Conservation (phyloP, 345 rosid genomes). For the Eucalyptus sp. region DNA sequence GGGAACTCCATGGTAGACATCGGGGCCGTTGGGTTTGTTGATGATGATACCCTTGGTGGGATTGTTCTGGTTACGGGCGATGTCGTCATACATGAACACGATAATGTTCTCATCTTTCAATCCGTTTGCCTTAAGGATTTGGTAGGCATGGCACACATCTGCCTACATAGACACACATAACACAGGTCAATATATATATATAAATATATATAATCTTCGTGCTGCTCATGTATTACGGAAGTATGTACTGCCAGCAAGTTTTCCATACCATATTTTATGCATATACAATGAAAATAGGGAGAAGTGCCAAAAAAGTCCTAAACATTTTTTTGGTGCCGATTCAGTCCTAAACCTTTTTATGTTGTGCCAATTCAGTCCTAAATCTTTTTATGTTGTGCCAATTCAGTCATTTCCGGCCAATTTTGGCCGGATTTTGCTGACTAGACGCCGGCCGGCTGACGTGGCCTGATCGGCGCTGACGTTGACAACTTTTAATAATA, state of each 20-base stretch:
- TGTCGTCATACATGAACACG: constrained; percentile 75
- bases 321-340: too few relatives aligned
- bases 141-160: constrained; percentile 72
- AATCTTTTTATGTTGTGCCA: too few relatives aligned
- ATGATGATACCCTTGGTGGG: constrained; percentile 61
- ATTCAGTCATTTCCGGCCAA: too few relatives aligned
- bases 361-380: too few relatives aligned
- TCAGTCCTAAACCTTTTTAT: too few relatives aligned
- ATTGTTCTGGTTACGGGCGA: constrained; percentile 21
- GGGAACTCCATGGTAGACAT: constrained; percentile 60
- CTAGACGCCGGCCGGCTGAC: too few relatives aligned
- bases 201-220: neutral
- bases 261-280: neutral
- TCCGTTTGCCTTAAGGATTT: constrained; percentile 38
- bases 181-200: neutral
- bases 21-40: constrained; percentile 39
- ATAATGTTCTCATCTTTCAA: constrained; percentile 56
- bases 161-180: constrained; percentile 22
- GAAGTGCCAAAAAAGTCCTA: too few relatives aligned
- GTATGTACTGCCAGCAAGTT: neutral
- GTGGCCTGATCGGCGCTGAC: too few relatives aligned
- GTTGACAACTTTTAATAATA: too few relatives aligned
- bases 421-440: too few relatives aligned
- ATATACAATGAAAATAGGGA: neutral
- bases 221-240: neutral